phyloP scores from a whole-genome alignment of 2,329 filamentous ascomycete species.

The Calonectria pauciramosa region DNA sequence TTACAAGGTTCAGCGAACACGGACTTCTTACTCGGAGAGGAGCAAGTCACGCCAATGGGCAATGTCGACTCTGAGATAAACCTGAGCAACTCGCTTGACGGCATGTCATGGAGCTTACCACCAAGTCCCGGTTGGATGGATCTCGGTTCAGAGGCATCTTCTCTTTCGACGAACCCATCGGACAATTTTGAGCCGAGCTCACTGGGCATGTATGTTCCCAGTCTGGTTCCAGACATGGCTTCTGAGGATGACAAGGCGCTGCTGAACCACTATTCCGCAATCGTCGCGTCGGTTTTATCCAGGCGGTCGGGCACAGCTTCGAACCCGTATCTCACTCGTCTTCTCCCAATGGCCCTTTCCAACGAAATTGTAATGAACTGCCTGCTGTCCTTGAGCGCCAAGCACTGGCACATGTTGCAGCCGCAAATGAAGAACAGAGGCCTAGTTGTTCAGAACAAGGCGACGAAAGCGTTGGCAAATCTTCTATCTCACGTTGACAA shows the following conservation, averaged over 20 bases:
- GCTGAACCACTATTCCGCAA: conserved; percentile 50
- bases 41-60: not conserved
- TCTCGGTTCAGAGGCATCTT: not conserved
- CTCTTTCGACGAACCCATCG: not conserved
- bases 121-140: not conserved
- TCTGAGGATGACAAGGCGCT: conserved; percentile 49
- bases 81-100: not conserved
- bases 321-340: conserved; percentile 51
- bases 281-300: conserved; percentile 51
- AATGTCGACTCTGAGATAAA: not conserved
- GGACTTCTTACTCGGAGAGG: not conserved
- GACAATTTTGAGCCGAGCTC: not conserved
- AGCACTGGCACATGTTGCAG: conserved; percentile 52
- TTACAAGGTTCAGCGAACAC: not conserved
- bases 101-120: conserved; percentile 6
- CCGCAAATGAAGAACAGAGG: conserved; percentile 48
- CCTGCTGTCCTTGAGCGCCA: conserved; percentile 50
- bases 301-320: conserved; percentile 40
- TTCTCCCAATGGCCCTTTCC: conserved; percentile 50
- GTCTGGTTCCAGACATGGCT: conserved; percentile 46
- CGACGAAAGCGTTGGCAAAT: conserved; percentile 48
- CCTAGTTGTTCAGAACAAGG: conserved; percentile 49
- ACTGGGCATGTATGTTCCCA: conserved; percentile 13
- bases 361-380: conserved; percentile 52
- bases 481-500: conserved; percentile 52